These are phyloP conservation scores for Nicotiana paniculata DNA, from an alignment of 257 asterid genomes.

Conservation along the genomic window DNA sequence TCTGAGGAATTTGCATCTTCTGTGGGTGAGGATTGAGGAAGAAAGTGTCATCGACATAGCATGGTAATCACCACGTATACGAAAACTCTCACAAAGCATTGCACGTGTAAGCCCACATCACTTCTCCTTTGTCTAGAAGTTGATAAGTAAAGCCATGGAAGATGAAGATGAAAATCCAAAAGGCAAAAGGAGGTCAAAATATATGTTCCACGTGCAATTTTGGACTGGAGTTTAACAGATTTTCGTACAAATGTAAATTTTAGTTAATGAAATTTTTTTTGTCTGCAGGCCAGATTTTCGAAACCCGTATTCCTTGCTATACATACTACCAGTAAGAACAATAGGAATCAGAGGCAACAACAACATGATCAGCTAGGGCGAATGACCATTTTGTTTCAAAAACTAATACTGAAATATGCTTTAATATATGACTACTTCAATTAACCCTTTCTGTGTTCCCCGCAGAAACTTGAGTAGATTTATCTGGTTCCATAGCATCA, in stretches of 20 bases:
- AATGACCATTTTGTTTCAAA: not conserved
- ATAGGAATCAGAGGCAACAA: not conserved
- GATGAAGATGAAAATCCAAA: not conserved
- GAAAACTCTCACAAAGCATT: not conserved
- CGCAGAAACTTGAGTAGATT: not conserved
- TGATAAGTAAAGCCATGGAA: slow-evolving; percentile 2
- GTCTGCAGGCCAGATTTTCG: not conserved
- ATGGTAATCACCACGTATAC: not conserved
- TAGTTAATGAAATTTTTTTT: slow-evolving; percentile 4
- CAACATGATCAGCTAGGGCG: not conserved
- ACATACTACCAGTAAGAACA: too few species aligned
- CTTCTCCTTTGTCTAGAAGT: not conserved
- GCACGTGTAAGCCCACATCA: slow-evolving; percentile 5
- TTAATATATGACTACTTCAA: not conserved
- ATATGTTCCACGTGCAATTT: slow-evolving; percentile 9
- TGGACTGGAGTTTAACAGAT: slow-evolving; percentile 12
- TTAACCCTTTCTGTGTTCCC: not conserved
- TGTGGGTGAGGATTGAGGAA: not conserved
- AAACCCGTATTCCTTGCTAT: not conserved
- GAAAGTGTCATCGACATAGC: not conserved
- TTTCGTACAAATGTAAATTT: slow-evolving; percentile 2
- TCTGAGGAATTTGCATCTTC: not conserved
- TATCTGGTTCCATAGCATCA: not conserved
- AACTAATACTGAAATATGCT: not conserved
- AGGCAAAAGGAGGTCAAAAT: slow-evolving; percentile 1